Evolutionary conservation across 1,139 yeast genomes (phyloP).

Genomic region (Debaryomyces nepalensis): DNA sequence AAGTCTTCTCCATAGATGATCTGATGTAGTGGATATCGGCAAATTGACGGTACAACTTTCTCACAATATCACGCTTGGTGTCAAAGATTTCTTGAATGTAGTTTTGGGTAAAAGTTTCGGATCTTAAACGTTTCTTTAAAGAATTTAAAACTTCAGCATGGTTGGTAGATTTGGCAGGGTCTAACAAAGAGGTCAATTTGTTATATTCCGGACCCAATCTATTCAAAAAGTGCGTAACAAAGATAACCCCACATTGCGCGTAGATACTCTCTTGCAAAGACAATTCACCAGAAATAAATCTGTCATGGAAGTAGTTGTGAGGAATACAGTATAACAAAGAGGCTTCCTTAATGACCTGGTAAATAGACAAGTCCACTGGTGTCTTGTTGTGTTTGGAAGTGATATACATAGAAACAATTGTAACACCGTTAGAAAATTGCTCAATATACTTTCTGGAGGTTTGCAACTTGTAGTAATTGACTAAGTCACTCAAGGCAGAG

Average conservation of each 20-base stretch:
- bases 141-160: constrained; percentile 78
- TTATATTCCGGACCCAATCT: constrained; percentile 91
- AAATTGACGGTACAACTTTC: constrained; percentile 87
- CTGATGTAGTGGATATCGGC: constrained; percentile 88
- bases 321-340: constrained; percentile 92
- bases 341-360: constrained; percentile 93
- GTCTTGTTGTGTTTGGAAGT: constrained; percentile 53
- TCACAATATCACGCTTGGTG: constrained; percentile 70
- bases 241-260: constrained; percentile 92
- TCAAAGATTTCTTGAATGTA: constrained; percentile 80
- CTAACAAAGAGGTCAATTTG: constrained; percentile 67
- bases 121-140: constrained; percentile 86
- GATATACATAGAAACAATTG: constrained; percentile 86
- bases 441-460: constrained; percentile 93
- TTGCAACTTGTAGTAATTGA: constrained; percentile 84
- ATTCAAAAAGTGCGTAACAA: constrained; percentile 92
- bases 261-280: constrained; percentile 94
- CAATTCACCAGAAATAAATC: constrained; percentile 75
- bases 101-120: constrained; percentile 90
- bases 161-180: constrained; percentile 59
- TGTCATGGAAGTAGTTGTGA: constrained; percentile 75
- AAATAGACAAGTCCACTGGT: constrained; percentile 73
- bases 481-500: constrained; percentile 85
- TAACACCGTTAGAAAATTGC: constrained; percentile 87
- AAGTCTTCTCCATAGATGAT: constrained; percentile 74